These are phyloP conservation scores for Volutella citrinella DNA, from an alignment of 2,329 filamentous ascomycete genomes.

Conservation along the genomic window DNA sequence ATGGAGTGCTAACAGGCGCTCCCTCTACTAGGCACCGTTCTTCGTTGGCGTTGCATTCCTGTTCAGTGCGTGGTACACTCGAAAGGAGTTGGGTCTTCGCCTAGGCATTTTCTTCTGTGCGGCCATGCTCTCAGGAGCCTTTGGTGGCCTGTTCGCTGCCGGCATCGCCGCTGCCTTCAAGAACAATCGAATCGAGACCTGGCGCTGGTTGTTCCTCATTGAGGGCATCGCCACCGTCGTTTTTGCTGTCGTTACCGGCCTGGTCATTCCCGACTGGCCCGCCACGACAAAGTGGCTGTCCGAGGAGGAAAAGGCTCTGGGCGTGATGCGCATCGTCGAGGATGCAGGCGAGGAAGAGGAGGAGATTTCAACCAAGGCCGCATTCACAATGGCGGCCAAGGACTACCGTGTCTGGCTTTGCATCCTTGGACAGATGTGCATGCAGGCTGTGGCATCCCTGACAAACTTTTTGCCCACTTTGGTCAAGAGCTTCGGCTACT, in stretches of 20 bases:
- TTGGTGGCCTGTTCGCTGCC: slow-evolving; percentile 42
- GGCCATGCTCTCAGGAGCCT: slow-evolving; percentile 36
- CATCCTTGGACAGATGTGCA: slow-evolving; percentile 53
- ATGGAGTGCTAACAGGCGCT: no score
- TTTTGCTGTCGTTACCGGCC: slow-evolving; percentile 23
- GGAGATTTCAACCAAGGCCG: slow-evolving; percentile 37
- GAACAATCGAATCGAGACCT: slow-evolving; percentile 11
- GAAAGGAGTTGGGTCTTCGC: slow-evolving; percentile 23
- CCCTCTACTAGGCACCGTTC: slow-evolving; percentile 19
- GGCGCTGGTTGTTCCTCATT: slow-evolving; percentile 15
- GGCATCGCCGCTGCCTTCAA: slow-evolving; percentile 33
- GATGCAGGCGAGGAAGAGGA: slow-evolving; percentile 46
- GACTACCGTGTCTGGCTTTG: slow-evolving; percentile 53
- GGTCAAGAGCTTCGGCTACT: slow-evolving; percentile 58
- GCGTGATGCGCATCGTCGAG: slow-evolving; percentile 47
- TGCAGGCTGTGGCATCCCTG: slow-evolving; percentile 46
- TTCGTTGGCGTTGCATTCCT: slow-evolving; percentile 28
- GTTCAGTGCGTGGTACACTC: slow-evolving; percentile 27
- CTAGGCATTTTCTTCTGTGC: slow-evolving; percentile 32
- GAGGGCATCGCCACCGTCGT: slow-evolving; percentile 10
- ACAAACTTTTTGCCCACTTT: slow-evolving; percentile 65
- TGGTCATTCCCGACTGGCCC: slow-evolving; percentile 51
- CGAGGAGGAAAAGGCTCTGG: slow-evolving; percentile 48
- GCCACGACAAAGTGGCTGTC: slow-evolving; percentile 50
- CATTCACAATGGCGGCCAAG: slow-evolving; percentile 44